Conservation (phyloP, 2,329 filamentous ascomycete species). For the Clarireedia sp. region DNA sequence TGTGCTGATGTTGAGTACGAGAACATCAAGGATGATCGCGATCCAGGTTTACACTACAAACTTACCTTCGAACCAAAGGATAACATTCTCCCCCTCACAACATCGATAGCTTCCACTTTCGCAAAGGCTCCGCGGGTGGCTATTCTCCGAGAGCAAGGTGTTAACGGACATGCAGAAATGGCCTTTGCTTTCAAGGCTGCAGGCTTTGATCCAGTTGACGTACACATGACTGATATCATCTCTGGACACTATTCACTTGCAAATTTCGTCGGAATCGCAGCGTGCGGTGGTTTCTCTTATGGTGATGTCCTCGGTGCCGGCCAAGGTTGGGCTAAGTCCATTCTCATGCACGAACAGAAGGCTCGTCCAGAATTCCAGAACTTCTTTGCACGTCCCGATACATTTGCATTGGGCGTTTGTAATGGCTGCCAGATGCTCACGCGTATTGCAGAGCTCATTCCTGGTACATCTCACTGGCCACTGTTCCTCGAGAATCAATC, state of each 20-base stretch:
- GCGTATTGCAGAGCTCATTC: constrained; percentile 74
- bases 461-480: constrained; percentile 76
- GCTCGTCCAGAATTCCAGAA: constrained; percentile 66
- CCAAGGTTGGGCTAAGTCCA: constrained; percentile 90
- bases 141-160: constrained; percentile 89
- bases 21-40: constrained; percentile 62
- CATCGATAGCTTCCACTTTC: constrained; percentile 43
- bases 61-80: constrained; percentile 72
- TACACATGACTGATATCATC: constrained; percentile 93
- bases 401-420: constrained; percentile 89
- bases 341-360: constrained; percentile 71
- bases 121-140: constrained; percentile 66
- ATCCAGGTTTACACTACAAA: constrained; percentile 80
- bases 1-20: constrained; percentile 80
- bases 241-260: constrained; percentile 64
- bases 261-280: constrained; percentile 79
- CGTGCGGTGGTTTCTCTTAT: constrained; percentile 96
- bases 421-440: constrained; percentile 96
- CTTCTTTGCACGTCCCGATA: constrained; percentile 84
- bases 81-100: constrained; percentile 60
- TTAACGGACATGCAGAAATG: constrained; percentile 96
- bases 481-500: constrained; percentile 77
- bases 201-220: constrained; percentile 84
- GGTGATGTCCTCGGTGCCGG: constrained; percentile 84
- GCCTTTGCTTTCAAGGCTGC: constrained; percentile 89